Base-by-base conservation (phyloP, 1,284 basidiomycete species). In the Cystobasidiaceae sp. region DNA sequence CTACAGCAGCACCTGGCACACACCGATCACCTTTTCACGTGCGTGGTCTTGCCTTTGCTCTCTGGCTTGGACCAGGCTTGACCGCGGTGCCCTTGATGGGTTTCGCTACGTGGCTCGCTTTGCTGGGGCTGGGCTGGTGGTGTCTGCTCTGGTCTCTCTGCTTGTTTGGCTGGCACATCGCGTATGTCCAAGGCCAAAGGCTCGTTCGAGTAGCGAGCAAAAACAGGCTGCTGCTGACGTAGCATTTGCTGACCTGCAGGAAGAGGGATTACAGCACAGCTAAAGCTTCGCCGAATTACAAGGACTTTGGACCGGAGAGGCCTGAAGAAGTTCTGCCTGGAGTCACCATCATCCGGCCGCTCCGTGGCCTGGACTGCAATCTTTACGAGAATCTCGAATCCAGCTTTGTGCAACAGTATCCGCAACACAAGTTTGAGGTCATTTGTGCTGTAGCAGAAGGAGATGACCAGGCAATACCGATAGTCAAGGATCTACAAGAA, bases 311-410 rank as follows among this genome's bases (percentile, higher is more conserved):
- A 2, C 33, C 32, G 13, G 39, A 50, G 25, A 25, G 43, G 69
- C 54, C 54, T 4, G 54, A 80, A 3, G 74, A 77, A n/a, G 77
- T 81, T 25, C 84, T 83, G 1, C 90, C 91, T 3, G 91, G 91
- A 19, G 93, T 97, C 25, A 90, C 90, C 4, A 89, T 97, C 72
- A 81, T 97, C 60, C 84, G 93, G 54, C 93, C 93, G 11, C 80
- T 97, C 45, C 92, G 92, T 76, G 93, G 93, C 8, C 81, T 97
- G 39, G 93, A 97, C 77, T 84, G 86, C 68, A 96, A 96, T 75
- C 81, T 97, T 23, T 93, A 89, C 77, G 90, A 93, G 78, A 94
- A 94, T 74, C 80, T 97, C 48, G 90, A 93, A 77, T 90, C 90
- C 4, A 88, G 89, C 0, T 93, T 96, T 78, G 81, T 80, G 32